Evolutionary conservation across 139 green algal species (phyloP).

Genomic region (Limnomonas spitsbergensis): DNA sequence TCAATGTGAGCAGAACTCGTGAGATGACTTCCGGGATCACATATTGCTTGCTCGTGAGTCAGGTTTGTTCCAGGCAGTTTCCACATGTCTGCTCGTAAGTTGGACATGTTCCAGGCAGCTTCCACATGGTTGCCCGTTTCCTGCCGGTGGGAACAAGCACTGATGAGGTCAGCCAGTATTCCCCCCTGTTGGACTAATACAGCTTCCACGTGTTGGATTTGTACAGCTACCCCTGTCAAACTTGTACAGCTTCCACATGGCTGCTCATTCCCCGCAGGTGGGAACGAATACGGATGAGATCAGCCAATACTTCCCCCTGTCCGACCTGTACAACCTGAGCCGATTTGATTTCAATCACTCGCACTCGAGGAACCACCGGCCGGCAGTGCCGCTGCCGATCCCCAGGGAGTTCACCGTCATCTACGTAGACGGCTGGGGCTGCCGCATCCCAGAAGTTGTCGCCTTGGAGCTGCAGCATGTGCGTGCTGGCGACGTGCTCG

Average conservation of each 20-base stretch:
- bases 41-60: no score
- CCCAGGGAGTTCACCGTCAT: not conserved
- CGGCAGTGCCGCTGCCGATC: not conserved
- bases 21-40: no score
- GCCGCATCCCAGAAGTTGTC: not conserved
- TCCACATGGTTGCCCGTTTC: no score
- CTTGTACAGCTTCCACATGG: not conserved
- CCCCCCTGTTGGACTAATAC: not conserved
- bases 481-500: not conserved
- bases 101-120: no score
- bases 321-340: not conserved
- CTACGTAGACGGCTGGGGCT: not conserved
- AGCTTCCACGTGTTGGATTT: not conserved
- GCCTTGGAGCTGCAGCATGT: not conserved
- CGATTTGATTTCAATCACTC: not conserved
- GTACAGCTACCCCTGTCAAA: conserved; percentile 1
- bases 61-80: no score
- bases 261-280: no score
- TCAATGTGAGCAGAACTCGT: no score
- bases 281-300: conserved; percentile 3
- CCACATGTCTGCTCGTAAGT: no score
- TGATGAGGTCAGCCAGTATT: not conserved
- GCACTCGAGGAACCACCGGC: not conserved
- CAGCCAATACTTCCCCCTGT: conserved; percentile 4
- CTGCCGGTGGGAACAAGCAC: not conserved